Conservation (phyloP, 768 basidiomycete species). For the Mycena albidolilacea region DNA sequence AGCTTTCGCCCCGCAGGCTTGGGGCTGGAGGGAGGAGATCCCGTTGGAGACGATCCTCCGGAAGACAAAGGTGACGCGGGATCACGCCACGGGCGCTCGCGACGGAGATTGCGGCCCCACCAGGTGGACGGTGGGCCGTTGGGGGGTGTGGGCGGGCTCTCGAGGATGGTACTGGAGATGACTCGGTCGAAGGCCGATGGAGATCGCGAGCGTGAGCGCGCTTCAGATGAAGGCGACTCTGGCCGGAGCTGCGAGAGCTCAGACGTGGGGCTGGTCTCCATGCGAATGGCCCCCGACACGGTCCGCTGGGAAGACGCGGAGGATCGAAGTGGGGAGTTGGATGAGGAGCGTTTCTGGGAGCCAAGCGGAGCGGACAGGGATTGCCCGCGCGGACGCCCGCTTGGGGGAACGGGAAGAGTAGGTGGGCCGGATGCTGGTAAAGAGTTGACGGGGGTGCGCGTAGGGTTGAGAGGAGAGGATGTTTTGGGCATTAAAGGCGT, state of each 20-base stretch:
- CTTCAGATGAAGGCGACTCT: slow-evolving; percentile 13
- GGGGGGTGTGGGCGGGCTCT: slow-evolving; percentile 35
- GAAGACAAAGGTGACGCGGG: slow-evolving; percentile 20
- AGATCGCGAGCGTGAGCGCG: slow-evolving; percentile 28
- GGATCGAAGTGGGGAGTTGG: slow-evolving; percentile 28
- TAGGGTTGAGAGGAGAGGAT: slow-evolving; percentile 37
- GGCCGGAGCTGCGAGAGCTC: slow-evolving; percentile 23
- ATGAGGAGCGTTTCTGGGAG: neutral
- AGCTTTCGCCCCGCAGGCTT: slow-evolving; percentile 8
- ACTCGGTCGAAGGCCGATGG: slow-evolving; percentile 32
- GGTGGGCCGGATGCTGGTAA: slow-evolving; percentile 29
- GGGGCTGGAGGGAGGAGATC: slow-evolving; percentile 18
- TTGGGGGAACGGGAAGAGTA: slow-evolving; percentile 27
- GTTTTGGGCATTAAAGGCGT: slow-evolving; percentile 31
- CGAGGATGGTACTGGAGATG: slow-evolving; percentile 37
- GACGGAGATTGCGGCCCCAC: slow-evolving; percentile 34
- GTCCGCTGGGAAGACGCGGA: slow-evolving; percentile 30
- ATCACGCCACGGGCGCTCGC: slow-evolving; percentile 38
- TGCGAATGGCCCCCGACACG: neutral
- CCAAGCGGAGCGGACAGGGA: slow-evolving; percentile 31
- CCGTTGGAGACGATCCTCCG: slow-evolving; percentile 22
- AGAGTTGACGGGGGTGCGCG: slow-evolving; percentile 32
- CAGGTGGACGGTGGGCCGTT: slow-evolving; percentile 38
- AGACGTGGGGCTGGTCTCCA: neutral
- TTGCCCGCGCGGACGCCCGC: slow-evolving; percentile 29